phyloP scores from a whole-genome alignment of 2,329 filamentous ascomycete genomes.

The Colletotrichum sp. region DNA sequence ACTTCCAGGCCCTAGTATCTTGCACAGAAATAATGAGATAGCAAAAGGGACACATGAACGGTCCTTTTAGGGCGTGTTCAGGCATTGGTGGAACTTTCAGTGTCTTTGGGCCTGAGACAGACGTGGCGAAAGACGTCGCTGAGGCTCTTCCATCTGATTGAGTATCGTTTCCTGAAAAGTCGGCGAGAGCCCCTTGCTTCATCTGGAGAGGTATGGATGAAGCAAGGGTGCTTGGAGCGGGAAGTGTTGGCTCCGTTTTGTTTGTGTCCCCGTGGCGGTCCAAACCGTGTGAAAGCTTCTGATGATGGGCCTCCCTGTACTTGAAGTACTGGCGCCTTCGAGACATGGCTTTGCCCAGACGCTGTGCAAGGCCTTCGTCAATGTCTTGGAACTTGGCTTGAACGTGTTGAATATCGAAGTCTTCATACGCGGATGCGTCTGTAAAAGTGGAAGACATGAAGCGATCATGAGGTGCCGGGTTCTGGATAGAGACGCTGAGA shows the following conservation, averaged over 20 bases:
- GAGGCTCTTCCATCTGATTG: constrained; percentile 26
- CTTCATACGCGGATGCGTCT: constrained; percentile 28
- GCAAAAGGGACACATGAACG: constrained; percentile 46
- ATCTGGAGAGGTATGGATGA: constrained; percentile 25
- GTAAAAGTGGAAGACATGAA: constrained; percentile 22
- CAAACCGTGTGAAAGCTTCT: constrained; percentile 31
- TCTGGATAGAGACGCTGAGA: constrained; percentile 39
- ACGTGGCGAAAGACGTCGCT: constrained; percentile 34
- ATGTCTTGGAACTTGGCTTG: constrained; percentile 31
- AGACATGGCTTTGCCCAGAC: constrained; percentile 37
- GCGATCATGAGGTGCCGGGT: constrained; percentile 39
- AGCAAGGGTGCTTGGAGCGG: constrained; percentile 22
- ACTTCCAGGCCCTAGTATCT: constrained; percentile 34
- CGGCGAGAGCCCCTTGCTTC: not conserved
- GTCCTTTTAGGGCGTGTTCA: constrained; percentile 21
- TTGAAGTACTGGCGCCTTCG: constrained; percentile 38
- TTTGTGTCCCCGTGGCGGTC: constrained; percentile 2
- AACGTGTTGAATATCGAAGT: constrained; percentile 33
- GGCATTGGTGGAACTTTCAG: constrained; percentile 28
- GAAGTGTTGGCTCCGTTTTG: not conserved
- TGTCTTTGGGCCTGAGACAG: constrained; percentile 14
- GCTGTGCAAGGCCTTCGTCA: constrained; percentile 15
- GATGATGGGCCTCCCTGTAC: constrained; percentile 39
- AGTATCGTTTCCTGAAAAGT: constrained; percentile 23
- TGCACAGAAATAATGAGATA: constrained; percentile 35